phyloP scores from a whole-genome alignment of 805 yeast species.

The Candida sithepensis region DNA sequence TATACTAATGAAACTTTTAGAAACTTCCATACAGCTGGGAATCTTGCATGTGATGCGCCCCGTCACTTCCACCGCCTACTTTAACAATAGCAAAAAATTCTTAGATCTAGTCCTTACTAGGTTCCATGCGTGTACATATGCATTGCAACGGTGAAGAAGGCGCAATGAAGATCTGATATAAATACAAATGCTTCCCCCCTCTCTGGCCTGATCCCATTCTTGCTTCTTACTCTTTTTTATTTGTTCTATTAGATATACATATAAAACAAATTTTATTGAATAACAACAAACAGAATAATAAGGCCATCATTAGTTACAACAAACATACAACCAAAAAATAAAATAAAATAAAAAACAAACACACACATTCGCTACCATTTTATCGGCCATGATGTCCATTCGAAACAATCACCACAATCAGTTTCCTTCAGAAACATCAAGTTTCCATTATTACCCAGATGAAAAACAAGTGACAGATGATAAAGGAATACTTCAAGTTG shows the following conservation, averaged over 20 bases:
- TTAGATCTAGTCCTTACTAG: background rate
- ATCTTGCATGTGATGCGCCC: background rate
- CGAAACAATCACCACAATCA: constrained; percentile 6
- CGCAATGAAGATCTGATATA: constrained; percentile 6
- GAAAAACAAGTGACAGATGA: background rate
- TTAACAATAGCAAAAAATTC: background rate
- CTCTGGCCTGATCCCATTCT: background rate
- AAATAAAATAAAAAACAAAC: no score
- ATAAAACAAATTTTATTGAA: background rate
- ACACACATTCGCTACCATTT: no score
- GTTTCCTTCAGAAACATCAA: constrained; percentile 9
- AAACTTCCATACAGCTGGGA: background rate
- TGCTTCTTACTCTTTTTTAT: background rate
- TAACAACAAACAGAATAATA: background rate
- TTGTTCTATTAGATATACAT: background rate
- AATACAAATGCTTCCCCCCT: background rate
- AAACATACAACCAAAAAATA: no score
- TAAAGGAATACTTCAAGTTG: background rate
- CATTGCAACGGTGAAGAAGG: constrained; percentile 4
- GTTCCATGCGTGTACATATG: background rate
- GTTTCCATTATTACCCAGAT: constrained; percentile 7
- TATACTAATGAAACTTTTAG: no score
- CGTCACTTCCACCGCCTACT: background rate
- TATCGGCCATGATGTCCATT: constrained; percentile 12
- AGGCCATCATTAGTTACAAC: background rate